A percentile compares a stretch with the other conserved stretches of the same genome.
These are phyloP conservation scores for Salvia hispanica DNA, from an alignment of 257 asterid genomes.

Conservation along the genomic window DNA sequence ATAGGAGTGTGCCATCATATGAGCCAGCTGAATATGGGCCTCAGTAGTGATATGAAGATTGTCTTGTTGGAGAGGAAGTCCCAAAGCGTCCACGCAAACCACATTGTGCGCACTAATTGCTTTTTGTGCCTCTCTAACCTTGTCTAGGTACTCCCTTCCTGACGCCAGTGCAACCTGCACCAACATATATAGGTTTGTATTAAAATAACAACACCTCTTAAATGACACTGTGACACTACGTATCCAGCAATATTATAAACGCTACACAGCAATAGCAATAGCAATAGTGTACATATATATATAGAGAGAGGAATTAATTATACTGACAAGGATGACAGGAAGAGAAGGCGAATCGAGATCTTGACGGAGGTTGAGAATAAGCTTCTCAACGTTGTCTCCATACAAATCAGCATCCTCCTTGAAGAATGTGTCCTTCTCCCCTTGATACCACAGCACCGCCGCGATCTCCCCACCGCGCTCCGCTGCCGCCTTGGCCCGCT, in stretches of 20 bases:
- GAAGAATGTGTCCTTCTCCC: constrained; percentile 73
- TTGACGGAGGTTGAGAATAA: constrained; percentile 48
- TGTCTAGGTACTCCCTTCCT: constrained; percentile 53
- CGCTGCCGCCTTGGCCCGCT: constrained; percentile 53
- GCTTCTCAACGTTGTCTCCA: constrained; percentile 53
- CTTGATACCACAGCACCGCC: constrained; percentile 85
- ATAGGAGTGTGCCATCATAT: constrained; percentile 58
- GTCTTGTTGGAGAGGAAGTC: constrained; percentile 66
- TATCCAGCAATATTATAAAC: too few species aligned
- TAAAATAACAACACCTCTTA: too few species aligned
- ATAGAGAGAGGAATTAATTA: too few species aligned
- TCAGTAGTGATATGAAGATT: constrained; percentile 68
- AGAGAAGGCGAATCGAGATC: constrained; percentile 62
- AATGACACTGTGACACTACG: too few species aligned
- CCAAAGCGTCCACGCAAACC: constrained; percentile 60
- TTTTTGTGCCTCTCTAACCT: constrained; percentile 57
- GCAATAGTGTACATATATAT: too few species aligned
- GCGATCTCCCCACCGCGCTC: constrained; percentile 54
- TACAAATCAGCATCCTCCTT: constrained; percentile 52
- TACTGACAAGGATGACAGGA: constrained; percentile 67
- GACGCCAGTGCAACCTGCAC: constrained; percentile 75
- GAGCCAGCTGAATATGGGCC: constrained; percentile 65
- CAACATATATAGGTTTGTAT: too few species aligned
- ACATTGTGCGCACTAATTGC: constrained; percentile 54
- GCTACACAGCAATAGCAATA: too few species aligned